Base-by-base conservation (phyloP, 805 yeast species). In the Spathaspora girioi region DNA sequence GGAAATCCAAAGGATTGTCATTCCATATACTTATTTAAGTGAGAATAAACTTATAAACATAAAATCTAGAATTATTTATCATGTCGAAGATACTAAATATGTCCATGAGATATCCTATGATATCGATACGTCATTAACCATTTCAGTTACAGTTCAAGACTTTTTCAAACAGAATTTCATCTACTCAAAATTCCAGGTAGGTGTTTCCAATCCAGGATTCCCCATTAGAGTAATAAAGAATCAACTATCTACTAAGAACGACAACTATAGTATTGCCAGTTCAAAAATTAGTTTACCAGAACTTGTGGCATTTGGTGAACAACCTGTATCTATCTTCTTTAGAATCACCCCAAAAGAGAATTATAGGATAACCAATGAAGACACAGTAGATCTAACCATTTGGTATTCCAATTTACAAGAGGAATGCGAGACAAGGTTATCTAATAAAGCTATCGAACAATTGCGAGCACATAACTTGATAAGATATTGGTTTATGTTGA, bases 81-180 rank as follows among this genome's bases (percentile, higher is more conserved):
- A 53, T 10, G 50, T 54, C 5, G 59, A 62, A 6, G 60, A 56
- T 4, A 60, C 56, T 23, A 45, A 18, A 5, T 64, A 58, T 55
- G 50, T 59, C 47, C 62, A 66, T 54, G 10, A 45, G 38, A 48
- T 70, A 10, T 62, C 61, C 17, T 60, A 67, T 5, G 70, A 68
- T 40, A 61, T 86, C 5, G 84, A 86, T 53, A 79, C 83, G 5
- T 66, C 80, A 0, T 69, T 89, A 38, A 73, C 80, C 5, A 69
- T 88, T 7, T 84, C 90, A 0, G 94, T 88, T 0, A 83, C 89
- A 2, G 96, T 88, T 2, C 93, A 87, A 59, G 96, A 89, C 63
- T 82, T 84, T 10, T 88, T 87, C 70, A 80, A 82, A 55, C 64
- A 78, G 2, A 64, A 77, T 15, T 68, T 73, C 27, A 67, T 89